These are phyloP conservation scores for Gryganskiella cystojenkinii DNA, from an alignment of 192 early-diverging fungal genomes.

Conservation along the genomic window DNA sequence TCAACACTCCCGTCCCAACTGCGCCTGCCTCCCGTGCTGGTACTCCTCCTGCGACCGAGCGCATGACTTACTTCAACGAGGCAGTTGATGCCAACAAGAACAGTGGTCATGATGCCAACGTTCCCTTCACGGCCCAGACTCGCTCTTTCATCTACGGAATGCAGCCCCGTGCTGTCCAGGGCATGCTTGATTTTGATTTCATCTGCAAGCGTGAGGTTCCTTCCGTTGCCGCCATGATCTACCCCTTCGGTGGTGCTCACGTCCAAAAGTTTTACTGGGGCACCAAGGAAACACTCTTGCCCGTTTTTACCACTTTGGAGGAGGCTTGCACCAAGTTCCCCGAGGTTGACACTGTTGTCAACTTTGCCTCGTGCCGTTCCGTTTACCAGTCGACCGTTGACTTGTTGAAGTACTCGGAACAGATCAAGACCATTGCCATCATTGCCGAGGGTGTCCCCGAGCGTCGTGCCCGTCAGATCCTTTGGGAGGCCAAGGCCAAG, in stretches of 20 bases:
- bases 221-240: slow-evolving; percentile 97
- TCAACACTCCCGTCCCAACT: slow-evolving; percentile 14
- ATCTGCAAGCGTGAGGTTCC: slow-evolving; percentile 95
- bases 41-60: slow-evolving; percentile 54
- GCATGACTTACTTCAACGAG: slow-evolving; percentile 69
- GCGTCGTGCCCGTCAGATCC: slow-evolving; percentile 90
- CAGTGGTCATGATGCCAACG: slow-evolving; percentile 30
- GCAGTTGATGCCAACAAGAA: not conserved
- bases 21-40: slow-evolving; percentile 37
- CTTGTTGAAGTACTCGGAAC: slow-evolving; percentile 74
- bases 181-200: slow-evolving; percentile 99
- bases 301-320: slow-evolving; percentile 87
- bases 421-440: slow-evolving; percentile 95
- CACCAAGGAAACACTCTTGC: slow-evolving; percentile 93
- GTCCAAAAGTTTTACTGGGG: slow-evolving; percentile 99
- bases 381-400: slow-evolving; percentile 93
- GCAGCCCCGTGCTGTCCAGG: slow-evolving; percentile 98
- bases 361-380: slow-evolving; percentile 96
- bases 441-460: slow-evolving; percentile 99
- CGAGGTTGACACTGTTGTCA: slow-evolving; percentile 95
- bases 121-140: slow-evolving; percentile 81
- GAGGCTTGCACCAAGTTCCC: slow-evolving; percentile 87
- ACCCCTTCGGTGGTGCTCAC: slow-evolving; percentile 97
- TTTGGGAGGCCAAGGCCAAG: slow-evolving; percentile 81
- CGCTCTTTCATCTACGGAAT: slow-evolving; percentile 96